phyloP scores from a whole-genome alignment of 1,139 yeast genomes.

The Meyerozyma guilliermondii region DNA sequence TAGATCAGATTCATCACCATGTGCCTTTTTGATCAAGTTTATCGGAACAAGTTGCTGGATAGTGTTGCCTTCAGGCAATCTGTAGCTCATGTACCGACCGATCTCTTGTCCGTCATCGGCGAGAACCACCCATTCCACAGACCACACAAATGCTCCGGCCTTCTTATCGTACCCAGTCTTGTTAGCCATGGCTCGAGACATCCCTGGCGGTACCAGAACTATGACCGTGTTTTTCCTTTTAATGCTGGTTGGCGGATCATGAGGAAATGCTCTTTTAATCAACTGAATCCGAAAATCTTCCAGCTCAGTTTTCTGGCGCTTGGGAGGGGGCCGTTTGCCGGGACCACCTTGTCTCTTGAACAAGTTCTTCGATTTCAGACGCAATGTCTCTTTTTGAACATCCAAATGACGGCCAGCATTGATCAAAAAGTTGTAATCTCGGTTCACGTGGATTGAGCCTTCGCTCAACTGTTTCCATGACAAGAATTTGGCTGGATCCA shows the following conservation, averaged over 20 bases:
- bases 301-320: neutral
- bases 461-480: constrained; percentile 34
- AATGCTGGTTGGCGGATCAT: constrained; percentile 19
- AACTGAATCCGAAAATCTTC: constrained; percentile 21
- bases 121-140: constrained; percentile 66
- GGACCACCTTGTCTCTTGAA: constrained; percentile 24
- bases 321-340: constrained; percentile 8
- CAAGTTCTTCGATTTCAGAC: constrained; percentile 27
- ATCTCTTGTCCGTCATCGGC: constrained; percentile 18
- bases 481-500: constrained; percentile 59
- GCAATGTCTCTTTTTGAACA: constrained; percentile 48
- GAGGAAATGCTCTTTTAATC: constrained; percentile 21
- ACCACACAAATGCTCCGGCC: constrained; percentile 65
- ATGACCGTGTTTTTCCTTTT: constrained; percentile 37
- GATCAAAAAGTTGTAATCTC: constrained; percentile 79
- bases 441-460: constrained; percentile 46
- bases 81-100: constrained; percentile 37
- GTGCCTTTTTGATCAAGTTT: constrained; percentile 19
- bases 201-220: constrained; percentile 61
- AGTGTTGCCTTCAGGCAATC: constrained; percentile 35
- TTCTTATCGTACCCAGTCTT: constrained; percentile 72
- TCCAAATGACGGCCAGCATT: constrained; percentile 54
- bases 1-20: constrained; percentile 6
- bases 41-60: constrained; percentile 39
- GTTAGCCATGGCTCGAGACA: constrained; percentile 64